Evolutionary conservation across 2,329 filamentous ascomycete genomes (phyloP).

Genomic region (Hypomyces rosellus): DNA sequence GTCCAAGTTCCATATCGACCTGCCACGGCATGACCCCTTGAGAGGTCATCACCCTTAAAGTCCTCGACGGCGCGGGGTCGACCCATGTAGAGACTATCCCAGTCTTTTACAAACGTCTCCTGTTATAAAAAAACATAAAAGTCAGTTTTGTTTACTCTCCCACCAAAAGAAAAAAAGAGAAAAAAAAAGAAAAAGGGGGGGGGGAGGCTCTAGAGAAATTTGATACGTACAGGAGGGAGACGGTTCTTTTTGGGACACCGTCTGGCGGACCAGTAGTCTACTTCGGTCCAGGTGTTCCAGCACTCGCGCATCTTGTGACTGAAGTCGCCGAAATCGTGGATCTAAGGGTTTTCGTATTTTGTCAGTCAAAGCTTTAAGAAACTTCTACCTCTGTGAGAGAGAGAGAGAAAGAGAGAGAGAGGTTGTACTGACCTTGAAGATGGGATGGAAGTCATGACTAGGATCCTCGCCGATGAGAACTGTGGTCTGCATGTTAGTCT

Average conservation of each 20-base stretch:
- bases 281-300: constrained; percentile 13
- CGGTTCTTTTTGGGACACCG: constrained; percentile 16
- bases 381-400: too few species aligned
- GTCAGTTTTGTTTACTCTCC: background rate
- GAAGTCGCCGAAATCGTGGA: constrained; percentile 23
- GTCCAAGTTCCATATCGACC: constrained; percentile 25
- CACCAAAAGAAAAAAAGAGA: too few species aligned
- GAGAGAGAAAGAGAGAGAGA: too few species aligned
- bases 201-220: background rate
- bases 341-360: constrained; percentile 8
- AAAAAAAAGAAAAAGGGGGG: too few species aligned
- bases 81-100: constrained; percentile 15
- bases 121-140: constrained; percentile 1
- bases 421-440: constrained; percentile 18
- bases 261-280: constrained; percentile 15
- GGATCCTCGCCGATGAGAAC: constrained; percentile 17
- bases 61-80: background rate
- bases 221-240: constrained; percentile 18
- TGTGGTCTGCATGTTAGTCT: constrained; percentile 1
- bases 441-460: constrained; percentile 15
- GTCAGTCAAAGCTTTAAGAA: background rate
- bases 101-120: constrained; percentile 21
- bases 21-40: constrained; percentile 13
- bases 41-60: constrained; percentile 15
- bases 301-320: constrained; percentile 15